A percentile compares a stretch with the other conserved stretches of the same genome.
These are phyloP conservation scores for Plectranthus barbatus DNA, from an alignment of 257 asterid genomes.

Conservation along the genomic window DNA sequence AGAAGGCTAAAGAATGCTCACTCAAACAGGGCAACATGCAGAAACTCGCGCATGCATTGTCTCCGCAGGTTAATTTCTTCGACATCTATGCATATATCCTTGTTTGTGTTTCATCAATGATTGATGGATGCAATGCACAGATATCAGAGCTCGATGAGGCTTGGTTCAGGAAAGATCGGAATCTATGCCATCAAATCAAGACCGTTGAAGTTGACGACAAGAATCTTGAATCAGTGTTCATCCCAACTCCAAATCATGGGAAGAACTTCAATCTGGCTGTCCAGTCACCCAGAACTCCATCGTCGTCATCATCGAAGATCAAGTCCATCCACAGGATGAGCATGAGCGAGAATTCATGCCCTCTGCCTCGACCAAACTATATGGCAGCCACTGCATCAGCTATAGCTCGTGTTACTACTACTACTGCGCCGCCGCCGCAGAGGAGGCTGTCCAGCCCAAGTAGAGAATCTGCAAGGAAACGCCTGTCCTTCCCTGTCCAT, in stretches of 20 bases:
- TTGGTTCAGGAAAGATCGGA: slow-evolving; percentile 14
- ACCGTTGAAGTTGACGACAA: slow-evolving; percentile 49
- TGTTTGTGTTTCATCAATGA: neutral
- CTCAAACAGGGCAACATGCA: slow-evolving; percentile 36
- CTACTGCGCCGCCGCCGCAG: slow-evolving; percentile 62
- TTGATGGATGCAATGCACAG: slow-evolving; percentile 19
- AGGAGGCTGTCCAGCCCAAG: slow-evolving; percentile 44
- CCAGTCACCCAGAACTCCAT: slow-evolving; percentile 32
- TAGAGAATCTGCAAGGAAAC: slow-evolving; percentile 48
- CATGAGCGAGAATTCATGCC: slow-evolving; percentile 22
- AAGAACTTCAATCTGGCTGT: neutral
- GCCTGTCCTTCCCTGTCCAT: slow-evolving; percentile 35
- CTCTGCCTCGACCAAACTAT: slow-evolving; percentile 40
- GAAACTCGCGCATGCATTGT: slow-evolving; percentile 53
- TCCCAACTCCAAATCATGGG: no score
- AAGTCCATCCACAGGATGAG: slow-evolving; percentile 29
- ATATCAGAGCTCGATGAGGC: slow-evolving; percentile 24
- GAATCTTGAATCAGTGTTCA: no score
- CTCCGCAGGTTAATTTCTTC: slow-evolving; percentile 38
- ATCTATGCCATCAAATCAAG: slow-evolving; percentile 33
- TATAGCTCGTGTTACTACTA: slow-evolving; percentile 55
- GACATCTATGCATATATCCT: neutral
- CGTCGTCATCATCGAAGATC: slow-evolving; percentile 26
- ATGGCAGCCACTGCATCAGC: slow-evolving; percentile 82
- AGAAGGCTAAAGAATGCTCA: slow-evolving; percentile 38